Evolutionary conservation across 371 early-diverging fungal species (phyloP).

Genomic region (Coemansia sp.): DNA sequence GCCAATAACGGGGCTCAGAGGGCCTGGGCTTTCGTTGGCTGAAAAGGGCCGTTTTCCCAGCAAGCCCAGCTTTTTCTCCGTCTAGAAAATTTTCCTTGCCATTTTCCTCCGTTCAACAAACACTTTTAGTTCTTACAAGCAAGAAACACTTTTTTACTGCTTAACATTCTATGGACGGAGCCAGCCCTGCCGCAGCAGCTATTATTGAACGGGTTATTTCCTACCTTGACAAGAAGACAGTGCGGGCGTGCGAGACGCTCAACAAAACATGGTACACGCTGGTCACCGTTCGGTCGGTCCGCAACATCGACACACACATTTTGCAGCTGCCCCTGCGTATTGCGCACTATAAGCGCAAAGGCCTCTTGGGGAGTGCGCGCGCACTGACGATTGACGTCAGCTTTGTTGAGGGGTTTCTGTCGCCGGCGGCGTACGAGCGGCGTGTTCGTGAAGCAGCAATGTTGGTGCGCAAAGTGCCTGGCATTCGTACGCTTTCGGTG

Average conservation of each 20-base stretch:
- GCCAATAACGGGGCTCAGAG: slow-evolving; percentile 24
- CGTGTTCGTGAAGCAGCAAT: slow-evolving; percentile 28
- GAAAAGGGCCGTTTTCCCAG: slow-evolving; percentile 31
- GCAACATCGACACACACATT: slow-evolving; percentile 42
- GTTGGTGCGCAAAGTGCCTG: slow-evolving; percentile 5
- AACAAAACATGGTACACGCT: slow-evolving; percentile 40
- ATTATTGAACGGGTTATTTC: slow-evolving; percentile 39
- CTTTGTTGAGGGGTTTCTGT: slow-evolving; percentile 42
- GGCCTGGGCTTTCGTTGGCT: slow-evolving; percentile 34
- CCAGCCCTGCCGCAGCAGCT: slow-evolving; percentile 35
- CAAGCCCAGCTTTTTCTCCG: not conserved
- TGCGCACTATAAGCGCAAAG: slow-evolving; percentile 36
- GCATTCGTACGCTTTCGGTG: slow-evolving; percentile 27
- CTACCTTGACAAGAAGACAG: slow-evolving; percentile 27
- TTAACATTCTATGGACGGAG: slow-evolving; percentile 34
- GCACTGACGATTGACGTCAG: slow-evolving; percentile 35
- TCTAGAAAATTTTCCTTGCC: slow-evolving; percentile 5
- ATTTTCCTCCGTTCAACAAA: slow-evolving; percentile 1
- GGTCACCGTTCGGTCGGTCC: slow-evolving; percentile 30
- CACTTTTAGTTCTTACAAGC: not conserved
- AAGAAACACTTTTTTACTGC: not conserved
- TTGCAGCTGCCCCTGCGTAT: slow-evolving; percentile 41
- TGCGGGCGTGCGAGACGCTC: slow-evolving; percentile 25
- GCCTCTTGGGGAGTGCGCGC: slow-evolving; percentile 29
- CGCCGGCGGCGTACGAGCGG: slow-evolving; percentile 38